phyloP scores from a whole-genome alignment of 345 rosid genomes.

The Hibiscus tridactylites region DNA sequence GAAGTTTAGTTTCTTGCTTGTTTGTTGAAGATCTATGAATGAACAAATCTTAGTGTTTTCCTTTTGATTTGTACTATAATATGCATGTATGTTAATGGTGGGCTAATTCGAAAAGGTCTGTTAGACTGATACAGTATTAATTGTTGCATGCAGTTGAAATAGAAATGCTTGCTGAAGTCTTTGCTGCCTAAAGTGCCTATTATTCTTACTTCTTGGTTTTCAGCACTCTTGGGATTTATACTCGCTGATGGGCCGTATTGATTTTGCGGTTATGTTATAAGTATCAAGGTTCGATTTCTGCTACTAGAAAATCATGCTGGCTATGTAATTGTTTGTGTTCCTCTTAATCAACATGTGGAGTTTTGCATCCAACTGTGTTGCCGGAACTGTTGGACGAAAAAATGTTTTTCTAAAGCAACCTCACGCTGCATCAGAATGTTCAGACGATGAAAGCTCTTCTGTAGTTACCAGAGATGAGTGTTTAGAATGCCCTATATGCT shows the following conservation, averaged over 20 bases:
- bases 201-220: not conserved
- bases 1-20: not conserved
- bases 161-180: not conserved
- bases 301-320: constrained; percentile 2
- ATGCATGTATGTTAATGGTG: not conserved
- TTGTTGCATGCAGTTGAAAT: not conserved
- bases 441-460: constrained; percentile 23
- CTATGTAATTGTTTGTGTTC: not conserved
- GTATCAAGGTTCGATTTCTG: constrained; percentile 8
- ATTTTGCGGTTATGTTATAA: not conserved
- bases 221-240: not conserved
- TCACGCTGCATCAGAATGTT: constrained; percentile 32
- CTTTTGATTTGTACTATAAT: not conserved
- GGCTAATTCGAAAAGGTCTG: not conserved
- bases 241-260: not conserved
- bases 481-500: constrained; percentile 65
- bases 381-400: constrained; percentile 33
- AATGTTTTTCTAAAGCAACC: constrained; percentile 22
- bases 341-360: constrained; percentile 42
- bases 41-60: not conserved
- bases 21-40: not conserved
- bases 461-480: constrained; percentile 27
- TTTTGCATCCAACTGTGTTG: constrained; percentile 47
- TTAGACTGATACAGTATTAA: not conserved
- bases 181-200: not conserved